phyloP scores from a whole-genome alignment of 768 basidiomycete species.

The Serpula lacrymans region DNA sequence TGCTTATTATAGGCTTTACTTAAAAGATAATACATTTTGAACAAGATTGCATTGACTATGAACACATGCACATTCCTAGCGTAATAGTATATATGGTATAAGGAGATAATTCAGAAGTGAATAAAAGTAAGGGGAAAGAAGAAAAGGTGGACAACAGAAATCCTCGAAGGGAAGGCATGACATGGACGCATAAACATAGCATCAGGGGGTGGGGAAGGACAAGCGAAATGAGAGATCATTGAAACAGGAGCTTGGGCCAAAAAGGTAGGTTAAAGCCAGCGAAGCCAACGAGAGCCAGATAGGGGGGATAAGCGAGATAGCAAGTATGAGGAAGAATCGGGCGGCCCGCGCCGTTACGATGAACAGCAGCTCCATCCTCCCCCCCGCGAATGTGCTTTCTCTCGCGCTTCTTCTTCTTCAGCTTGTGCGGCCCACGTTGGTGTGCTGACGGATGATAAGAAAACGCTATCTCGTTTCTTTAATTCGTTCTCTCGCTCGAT shows the following conservation, averaged over 20 bases:
- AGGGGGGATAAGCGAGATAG: conserved; percentile 11
- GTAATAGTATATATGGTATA: conserved; percentile 37
- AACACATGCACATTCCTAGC: conserved; percentile 33
- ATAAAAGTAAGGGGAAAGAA: conserved; percentile 23
- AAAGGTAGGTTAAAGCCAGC: conserved; percentile 18
- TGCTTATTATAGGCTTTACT: too few species aligned
- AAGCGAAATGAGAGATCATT: conserved; percentile 6
- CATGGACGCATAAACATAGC: conserved; percentile 26
- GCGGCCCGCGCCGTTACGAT: conserved; percentile 25
- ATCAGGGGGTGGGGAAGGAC: conserved; percentile 14
- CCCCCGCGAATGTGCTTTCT: conserved; percentile 43
- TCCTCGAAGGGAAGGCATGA: conserved; percentile 18
- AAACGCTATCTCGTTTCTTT: conserved; percentile 81
- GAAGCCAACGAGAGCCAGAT: conserved; percentile 16
- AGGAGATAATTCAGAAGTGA: conserved; percentile 35
- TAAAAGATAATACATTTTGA: too few species aligned
- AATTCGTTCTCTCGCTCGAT: conserved; percentile 82
- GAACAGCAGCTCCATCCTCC: conserved; percentile 71
- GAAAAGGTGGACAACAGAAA: conserved; percentile 18
- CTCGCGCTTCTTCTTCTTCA: conserved; percentile 72
- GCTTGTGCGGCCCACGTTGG: conserved; percentile 80
- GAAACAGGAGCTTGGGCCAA: conserved; percentile 10
- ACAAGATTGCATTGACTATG: conserved; percentile 22
- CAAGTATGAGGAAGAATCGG: conserved; percentile 9
- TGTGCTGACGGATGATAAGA: conserved; percentile 58